Base-by-base conservation (phyloP, 305 asterid genomes). In the Fraxinus nigra region DNA sequence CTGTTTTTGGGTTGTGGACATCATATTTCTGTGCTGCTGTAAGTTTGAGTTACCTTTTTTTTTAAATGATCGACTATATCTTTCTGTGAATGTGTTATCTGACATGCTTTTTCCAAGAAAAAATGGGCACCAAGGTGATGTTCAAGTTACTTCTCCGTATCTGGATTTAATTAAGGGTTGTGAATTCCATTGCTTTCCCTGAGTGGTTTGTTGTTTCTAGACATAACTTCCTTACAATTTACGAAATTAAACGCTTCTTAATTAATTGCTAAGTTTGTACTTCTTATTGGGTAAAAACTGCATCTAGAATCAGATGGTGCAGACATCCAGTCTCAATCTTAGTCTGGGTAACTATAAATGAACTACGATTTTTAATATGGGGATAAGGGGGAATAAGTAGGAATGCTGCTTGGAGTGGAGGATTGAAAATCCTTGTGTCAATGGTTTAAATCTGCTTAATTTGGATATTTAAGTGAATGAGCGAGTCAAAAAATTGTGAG, bases 81-180 rank as follows among this genome's bases (percentile, higher is more conserved):
- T 38, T 30, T 73, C 38, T 54, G 59, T 22, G 54, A 75, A 78
- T 40, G 38, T 69, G 48, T 67, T 61, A 51, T 72, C 24, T 40
- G 74, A 84, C 84, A 54, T 2, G 56, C 67, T 18, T 77, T 69
- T 80, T 18, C 24, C 48, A 38, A 22, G n/a, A 14, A 24, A 24
- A 54, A 18, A 18, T 56, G 65, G 65, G 65, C 28, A n/a, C 28
- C 20, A 16, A 76, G 74, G 35, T 77, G 51, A 20, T 69, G 38
- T 20, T 77, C 26, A 8, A 22, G 63, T 65, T 78, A 70, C 40
- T 70, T 72, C 26, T 37, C 65, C 40, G 56, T 51, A 59, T 63
- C 51, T 37, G 32, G 16, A 46, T 63, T 75, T 33, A 46, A 24
- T 72, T 63, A 46, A 79, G 80, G 63, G 85, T 79, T 85, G 79